Evolutionary conservation across 345 rosid species (phyloP).

Genomic region (Abelmoschus esculentus): DNA sequence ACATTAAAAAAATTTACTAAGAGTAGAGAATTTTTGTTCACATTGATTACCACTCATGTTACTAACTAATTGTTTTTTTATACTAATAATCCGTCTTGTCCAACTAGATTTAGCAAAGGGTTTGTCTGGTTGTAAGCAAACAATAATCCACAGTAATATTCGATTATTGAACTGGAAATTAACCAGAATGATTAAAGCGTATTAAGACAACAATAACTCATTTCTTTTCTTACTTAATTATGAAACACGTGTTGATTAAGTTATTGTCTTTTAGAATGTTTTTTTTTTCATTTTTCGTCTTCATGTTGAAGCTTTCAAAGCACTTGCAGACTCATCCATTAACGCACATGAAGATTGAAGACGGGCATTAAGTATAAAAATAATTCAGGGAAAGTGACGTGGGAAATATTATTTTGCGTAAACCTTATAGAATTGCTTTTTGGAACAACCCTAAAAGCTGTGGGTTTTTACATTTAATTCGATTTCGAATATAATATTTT

Average conservation of each 20-base stretch:
- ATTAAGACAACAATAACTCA: no score
- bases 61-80: background rate
- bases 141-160: background rate
- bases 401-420: no score
- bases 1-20: no score
- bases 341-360: background rate
- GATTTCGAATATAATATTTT: no score
- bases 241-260: no score
- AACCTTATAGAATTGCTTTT: no score
- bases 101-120: background rate
- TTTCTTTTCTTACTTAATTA: no score
- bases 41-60: background rate
- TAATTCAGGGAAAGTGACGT: background rate
- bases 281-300: background rate
- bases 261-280: background rate
- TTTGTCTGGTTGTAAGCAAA: background rate
- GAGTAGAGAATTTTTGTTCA: no score
- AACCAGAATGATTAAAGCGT: no score
- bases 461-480: no score
- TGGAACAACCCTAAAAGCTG: no score
- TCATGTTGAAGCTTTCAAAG: slow-evolving; percentile 6
- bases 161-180: no score
- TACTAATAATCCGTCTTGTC: background rate
- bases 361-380: background rate
- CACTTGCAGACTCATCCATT: background rate